These are phyloP conservation scores for Antrodiella citrinella DNA, from an alignment of 768 basidiomycete genomes.

Conservation along the genomic window DNA sequence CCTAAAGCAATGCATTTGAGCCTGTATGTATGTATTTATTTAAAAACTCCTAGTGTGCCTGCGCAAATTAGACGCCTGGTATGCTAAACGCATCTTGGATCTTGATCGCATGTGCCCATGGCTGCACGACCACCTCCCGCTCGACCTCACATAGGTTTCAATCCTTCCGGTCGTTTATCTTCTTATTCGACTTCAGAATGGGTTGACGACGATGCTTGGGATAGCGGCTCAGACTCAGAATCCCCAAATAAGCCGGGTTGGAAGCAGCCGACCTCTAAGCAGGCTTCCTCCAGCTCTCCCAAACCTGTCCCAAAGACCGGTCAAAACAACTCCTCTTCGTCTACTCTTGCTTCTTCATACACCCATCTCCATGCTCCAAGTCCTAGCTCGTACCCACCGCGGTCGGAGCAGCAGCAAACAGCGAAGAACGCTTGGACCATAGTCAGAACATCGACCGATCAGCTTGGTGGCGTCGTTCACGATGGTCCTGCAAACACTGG, in stretches of 20 bases:
- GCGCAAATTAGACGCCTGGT: neutral
- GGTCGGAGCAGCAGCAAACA: slow-evolving; percentile 31
- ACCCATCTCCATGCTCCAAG: slow-evolving; percentile 72
- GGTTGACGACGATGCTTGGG: slow-evolving; percentile 87
- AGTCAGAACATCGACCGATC: slow-evolving; percentile 37
- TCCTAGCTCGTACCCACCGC: slow-evolving; percentile 67
- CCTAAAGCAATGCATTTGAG: neutral
- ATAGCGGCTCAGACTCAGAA: slow-evolving; percentile 74
- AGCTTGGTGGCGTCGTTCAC: slow-evolving; percentile 15
- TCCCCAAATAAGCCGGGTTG: slow-evolving; percentile 46
- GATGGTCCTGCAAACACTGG: slow-evolving; percentile 14
- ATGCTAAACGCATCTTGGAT: slow-evolving; percentile 1
- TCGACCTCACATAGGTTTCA: slow-evolving; percentile 63
- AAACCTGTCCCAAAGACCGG: slow-evolving; percentile 41
- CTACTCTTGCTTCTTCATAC: slow-evolving; percentile 71
- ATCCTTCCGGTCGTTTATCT: slow-evolving; percentile 37
- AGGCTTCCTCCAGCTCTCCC: slow-evolving; percentile 28
- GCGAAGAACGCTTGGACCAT: slow-evolving; percentile 73
- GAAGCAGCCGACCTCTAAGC: slow-evolving; percentile 12
- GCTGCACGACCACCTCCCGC: slow-evolving; percentile 62
- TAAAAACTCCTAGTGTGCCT: neutral
- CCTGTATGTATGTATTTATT: neutral
- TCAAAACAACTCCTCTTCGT: slow-evolving; percentile 45
- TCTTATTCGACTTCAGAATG: slow-evolving; percentile 45
- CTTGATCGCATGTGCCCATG: slow-evolving; percentile 21